A percentile compares a stretch with the other conserved stretches of the same genome.
Evolutionary conservation across 2,329 filamentous ascomycete genomes (phyloP).

Genomic region (Thielaviopsis euricoi): DNA sequence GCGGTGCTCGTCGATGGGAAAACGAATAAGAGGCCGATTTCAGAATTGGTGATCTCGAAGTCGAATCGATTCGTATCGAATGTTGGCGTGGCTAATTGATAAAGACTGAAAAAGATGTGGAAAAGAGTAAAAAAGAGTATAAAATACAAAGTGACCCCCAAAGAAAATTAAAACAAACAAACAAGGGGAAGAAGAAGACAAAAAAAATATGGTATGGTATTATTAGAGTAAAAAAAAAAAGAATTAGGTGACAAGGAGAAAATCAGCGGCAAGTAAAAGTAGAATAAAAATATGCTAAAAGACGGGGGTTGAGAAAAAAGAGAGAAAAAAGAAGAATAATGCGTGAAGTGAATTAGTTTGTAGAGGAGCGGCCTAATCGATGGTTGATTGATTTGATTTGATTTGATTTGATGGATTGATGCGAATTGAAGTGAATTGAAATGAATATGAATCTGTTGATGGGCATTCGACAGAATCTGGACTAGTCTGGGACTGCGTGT

Average conservation of each 20-base stretch:
- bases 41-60: too few species aligned
- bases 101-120: neutral
- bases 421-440: too few species aligned
- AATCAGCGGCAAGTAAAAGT: neutral
- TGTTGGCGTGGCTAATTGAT: neutral
- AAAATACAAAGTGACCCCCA: neutral
- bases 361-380: too few species aligned
- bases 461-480: too few species aligned
- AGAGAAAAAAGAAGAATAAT: neutral
- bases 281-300: neutral
- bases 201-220: neutral
- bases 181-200: neutral
- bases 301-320: neutral
- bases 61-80: too few species aligned
- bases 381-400: too few species aligned
- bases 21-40: too few species aligned
- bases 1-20: too few species aligned
- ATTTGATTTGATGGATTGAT: too few species aligned
- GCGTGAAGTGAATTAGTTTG: too few species aligned
- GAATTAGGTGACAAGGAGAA: neutral
- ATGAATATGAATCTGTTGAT: too few species aligned
- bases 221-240: neutral
- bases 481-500: too few species aligned
- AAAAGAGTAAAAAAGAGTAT: neutral
- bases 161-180: neutral